These are phyloP conservation scores for Thraustotheca clavata DNA, from an alignment of 352 stramenopile genomes.

Conservation along the genomic window DNA sequence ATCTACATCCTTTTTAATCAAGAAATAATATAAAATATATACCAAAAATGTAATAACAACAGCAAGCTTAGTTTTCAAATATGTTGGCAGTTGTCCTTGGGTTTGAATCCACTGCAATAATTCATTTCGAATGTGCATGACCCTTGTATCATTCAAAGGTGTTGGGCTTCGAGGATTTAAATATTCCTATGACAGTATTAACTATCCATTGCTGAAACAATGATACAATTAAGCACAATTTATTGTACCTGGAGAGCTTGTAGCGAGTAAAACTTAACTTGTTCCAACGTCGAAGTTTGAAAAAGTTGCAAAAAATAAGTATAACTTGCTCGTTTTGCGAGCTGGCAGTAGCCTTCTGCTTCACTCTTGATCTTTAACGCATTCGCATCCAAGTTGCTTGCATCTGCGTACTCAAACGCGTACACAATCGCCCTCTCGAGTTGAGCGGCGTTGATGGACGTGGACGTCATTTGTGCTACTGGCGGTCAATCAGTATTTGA, in stretches of 20 bases:
- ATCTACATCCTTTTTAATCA: slow-evolving; percentile 32
- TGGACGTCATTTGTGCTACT: background rate
- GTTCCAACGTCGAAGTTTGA: slow-evolving; percentile 45
- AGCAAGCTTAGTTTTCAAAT: slow-evolving; percentile 79
- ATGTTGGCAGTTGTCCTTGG: slow-evolving; percentile 46
- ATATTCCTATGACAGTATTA: slow-evolving; percentile 28
- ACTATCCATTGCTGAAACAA: background rate
- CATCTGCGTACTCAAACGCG: slow-evolving; percentile 71
- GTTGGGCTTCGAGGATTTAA: slow-evolving; percentile 27
- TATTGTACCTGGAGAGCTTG: slow-evolving; percentile 49
- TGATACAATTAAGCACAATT: background rate
- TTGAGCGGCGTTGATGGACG: slow-evolving; percentile 21
- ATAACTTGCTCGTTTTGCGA: slow-evolving; percentile 54
- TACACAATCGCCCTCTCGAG: slow-evolving; percentile 71
- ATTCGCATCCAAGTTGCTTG: slow-evolving; percentile 34
- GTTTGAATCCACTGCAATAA: slow-evolving; percentile 61
- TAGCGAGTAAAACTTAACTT: slow-evolving; percentile 79
- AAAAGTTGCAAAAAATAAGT: slow-evolving; percentile 61
- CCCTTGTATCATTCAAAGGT: slow-evolving; percentile 31
- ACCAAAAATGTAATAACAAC: slow-evolving; percentile 64
- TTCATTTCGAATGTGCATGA: slow-evolving; percentile 40
- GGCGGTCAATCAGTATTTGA: slow-evolving; percentile 12
- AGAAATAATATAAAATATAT: background rate
- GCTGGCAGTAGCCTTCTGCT: slow-evolving; percentile 56
- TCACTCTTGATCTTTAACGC: slow-evolving; percentile 58